Conservation (phyloP, 164 flowering plant genomes). For the Macadamia tetraphylla region DNA sequence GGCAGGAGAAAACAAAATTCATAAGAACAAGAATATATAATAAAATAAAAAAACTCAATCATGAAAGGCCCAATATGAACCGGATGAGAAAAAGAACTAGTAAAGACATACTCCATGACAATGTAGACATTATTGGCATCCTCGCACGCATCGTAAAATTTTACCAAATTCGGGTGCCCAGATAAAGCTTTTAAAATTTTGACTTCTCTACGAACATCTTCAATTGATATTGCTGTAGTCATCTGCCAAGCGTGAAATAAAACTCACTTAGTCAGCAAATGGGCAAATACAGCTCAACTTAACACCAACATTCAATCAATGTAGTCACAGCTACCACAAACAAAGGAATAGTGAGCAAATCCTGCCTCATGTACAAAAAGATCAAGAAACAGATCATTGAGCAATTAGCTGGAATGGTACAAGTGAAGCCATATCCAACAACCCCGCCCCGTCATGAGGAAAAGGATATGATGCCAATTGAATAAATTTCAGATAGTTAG, state of each 20-base stretch:
- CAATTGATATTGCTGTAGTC: constrained; percentile 90
- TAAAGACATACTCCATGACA: constrained; percentile 81
- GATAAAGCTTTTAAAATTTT: constrained; percentile 89
- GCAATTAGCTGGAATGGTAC: neutral
- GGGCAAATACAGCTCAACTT: neutral
- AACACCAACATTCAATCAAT: constrained; percentile 1
- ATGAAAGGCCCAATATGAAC: neutral
- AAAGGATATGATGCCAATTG: neutral
- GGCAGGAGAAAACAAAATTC: too few species aligned
- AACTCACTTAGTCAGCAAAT: constrained; percentile 2
- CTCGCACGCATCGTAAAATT: constrained; percentile 87
- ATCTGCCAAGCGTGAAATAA: constrained; percentile 48
- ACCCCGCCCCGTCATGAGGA: neutral
- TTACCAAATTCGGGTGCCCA: constrained; percentile 74
- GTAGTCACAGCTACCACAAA: neutral
- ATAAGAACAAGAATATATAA: neutral
- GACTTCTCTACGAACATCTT: constrained; percentile 97
- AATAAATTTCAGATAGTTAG: neutral
- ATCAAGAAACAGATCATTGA: neutral
- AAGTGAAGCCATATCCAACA: neutral
- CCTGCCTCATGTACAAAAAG: neutral
- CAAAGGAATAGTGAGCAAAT: neutral
- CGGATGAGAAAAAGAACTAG: constrained; percentile 1
- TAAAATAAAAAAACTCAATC: neutral
- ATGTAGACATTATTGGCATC: constrained; percentile 83